A percentile compares a stretch with the other conserved stretches of the same genome.
These are phyloP conservation scores for Ziziphus jujuba DNA, from an alignment of 306 rosid genomes.

Conservation along the genomic window DNA sequence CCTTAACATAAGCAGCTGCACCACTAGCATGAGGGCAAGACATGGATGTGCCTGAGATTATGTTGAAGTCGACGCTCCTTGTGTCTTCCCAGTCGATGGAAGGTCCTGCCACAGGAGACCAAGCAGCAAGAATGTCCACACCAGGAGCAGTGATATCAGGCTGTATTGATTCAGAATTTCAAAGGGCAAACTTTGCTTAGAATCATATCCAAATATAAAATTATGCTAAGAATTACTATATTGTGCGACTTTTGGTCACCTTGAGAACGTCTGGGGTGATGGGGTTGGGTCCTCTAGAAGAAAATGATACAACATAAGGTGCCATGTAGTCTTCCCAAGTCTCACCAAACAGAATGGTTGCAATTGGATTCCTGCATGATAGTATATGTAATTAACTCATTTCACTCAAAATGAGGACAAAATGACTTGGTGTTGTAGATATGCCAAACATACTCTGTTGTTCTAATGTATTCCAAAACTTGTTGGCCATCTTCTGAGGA, in stretches of 20 bases:
- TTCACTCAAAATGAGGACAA: not conserved
- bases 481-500: constrained; percentile 18
- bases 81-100: not conserved
- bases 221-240: not conserved
- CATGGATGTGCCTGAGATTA: constrained; percentile 36
- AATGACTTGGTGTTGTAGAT: not conserved
- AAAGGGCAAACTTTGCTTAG: not conserved
- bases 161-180: constrained; percentile 11
- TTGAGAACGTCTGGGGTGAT: constrained; percentile 33
- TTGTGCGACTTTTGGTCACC: constrained; percentile 14
- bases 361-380: constrained; percentile 26
- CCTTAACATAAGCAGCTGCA: constrained; percentile 39
- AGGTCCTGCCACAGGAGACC: constrained; percentile 29
- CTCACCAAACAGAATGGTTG: constrained; percentile 28
- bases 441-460: constrained; percentile 17
- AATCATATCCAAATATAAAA: not conserved
- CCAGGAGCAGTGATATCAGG: constrained; percentile 38
- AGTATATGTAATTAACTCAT: not conserved
- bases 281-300: constrained; percentile 37
- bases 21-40: constrained; percentile 35
- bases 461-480: constrained; percentile 29
- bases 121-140: constrained; percentile 37
- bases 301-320: constrained; percentile 32
- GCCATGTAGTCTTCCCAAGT: constrained; percentile 28
- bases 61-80: constrained; percentile 19